phyloP scores from a whole-genome alignment of 2,329 filamentous ascomycete species.

The Emergomyces orientalis region DNA sequence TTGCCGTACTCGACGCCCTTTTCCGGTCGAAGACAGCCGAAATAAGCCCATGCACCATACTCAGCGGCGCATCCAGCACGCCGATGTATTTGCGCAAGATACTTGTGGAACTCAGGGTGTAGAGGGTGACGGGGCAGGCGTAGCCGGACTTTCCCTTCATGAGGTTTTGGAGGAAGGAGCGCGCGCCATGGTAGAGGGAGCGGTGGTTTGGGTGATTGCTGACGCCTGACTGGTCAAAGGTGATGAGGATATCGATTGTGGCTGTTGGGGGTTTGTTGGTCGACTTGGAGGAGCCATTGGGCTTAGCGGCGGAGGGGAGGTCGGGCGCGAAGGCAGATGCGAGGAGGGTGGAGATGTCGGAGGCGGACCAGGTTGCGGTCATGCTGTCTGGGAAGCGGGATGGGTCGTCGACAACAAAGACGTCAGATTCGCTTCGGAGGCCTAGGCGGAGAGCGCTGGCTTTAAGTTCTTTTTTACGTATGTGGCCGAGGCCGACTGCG shows the following conservation, averaged over 20 bases:
- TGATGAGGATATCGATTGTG: conserved; percentile 72
- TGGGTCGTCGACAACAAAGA: conserved; percentile 73
- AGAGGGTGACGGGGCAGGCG: conserved; percentile 68
- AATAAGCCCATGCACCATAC: conserved; percentile 51
- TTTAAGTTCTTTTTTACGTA: conserved; percentile 71
- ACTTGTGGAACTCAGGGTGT: conserved; percentile 67
- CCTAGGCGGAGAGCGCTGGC: conserved; percentile 72
- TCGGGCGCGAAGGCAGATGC: conserved; percentile 64
- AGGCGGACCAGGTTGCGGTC: conserved; percentile 64
- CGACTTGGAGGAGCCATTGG: conserved; percentile 20
- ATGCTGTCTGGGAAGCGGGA: conserved; percentile 81
- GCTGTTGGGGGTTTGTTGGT: conserved; percentile 40
- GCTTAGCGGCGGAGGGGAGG: conserved; percentile 31
- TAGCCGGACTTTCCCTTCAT: conserved; percentile 55
- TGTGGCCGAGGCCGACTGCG: conserved; percentile 77
- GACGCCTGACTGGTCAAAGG: conserved; percentile 75
- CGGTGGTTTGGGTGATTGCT: conserved; percentile 91
- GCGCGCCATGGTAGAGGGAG: conserved; percentile 74
- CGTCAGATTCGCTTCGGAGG: conserved; percentile 62
- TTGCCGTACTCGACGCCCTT: conserved; percentile 7
- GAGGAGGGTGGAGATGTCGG: conserved; percentile 61
- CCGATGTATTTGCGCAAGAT: conserved; percentile 72
- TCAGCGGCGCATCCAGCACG: conserved; percentile 65
- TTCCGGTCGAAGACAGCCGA: conserved; percentile 19
- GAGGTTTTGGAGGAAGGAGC: conserved; percentile 59